Conservation (phyloP, 805 yeast species). For the Torulaspora microellipsoides region DNA sequence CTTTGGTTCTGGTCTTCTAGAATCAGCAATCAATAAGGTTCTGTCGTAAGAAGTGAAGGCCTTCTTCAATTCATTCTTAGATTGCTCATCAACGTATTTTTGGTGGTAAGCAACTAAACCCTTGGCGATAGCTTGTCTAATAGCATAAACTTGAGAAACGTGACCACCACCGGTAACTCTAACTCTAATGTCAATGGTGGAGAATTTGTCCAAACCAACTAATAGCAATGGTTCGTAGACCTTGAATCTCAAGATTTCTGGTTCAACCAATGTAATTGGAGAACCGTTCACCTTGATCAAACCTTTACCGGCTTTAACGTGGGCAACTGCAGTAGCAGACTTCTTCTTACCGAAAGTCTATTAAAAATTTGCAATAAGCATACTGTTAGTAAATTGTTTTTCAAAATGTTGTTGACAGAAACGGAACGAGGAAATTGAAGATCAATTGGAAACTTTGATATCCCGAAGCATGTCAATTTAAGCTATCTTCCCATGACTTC, state of each 20-base stretch:
- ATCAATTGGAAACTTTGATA: no score
- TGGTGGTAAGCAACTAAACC: constrained; percentile 99
- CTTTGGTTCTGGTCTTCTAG: constrained; percentile 99
- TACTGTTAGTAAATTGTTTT: constrained; percentile 12
- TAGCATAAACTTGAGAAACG: constrained; percentile 99
- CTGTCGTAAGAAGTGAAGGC: constrained; percentile 97
- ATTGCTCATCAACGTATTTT: constrained; percentile 98
- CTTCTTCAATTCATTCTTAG: constrained; percentile 99
- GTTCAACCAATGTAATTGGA: constrained; percentile 98
- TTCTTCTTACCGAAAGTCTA: constrained; percentile 99
- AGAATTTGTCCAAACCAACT: constrained; percentile 98
- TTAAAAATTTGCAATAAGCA: constrained; percentile 12
- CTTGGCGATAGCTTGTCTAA: constrained; percentile 99
- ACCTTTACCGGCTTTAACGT: constrained; percentile 99
- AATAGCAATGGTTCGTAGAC: constrained; percentile 98
- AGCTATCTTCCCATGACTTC: no score
- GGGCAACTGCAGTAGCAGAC: constrained; percentile 99
- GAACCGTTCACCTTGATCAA: constrained; percentile 98
- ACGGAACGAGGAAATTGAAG: no score
- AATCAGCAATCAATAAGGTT: constrained; percentile 98
- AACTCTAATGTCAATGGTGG: constrained; percentile 97
- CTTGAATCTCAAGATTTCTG: constrained; percentile 98
- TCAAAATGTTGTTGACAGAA: no score
- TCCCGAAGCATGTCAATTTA: no score
- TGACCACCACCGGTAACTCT: constrained; percentile 99